Percentiles rank a stretch among this genome's conserved stretches.
Evolutionary conservation across 306 rosid species (phyloP).

Genomic region (Rosa rugosa): DNA sequence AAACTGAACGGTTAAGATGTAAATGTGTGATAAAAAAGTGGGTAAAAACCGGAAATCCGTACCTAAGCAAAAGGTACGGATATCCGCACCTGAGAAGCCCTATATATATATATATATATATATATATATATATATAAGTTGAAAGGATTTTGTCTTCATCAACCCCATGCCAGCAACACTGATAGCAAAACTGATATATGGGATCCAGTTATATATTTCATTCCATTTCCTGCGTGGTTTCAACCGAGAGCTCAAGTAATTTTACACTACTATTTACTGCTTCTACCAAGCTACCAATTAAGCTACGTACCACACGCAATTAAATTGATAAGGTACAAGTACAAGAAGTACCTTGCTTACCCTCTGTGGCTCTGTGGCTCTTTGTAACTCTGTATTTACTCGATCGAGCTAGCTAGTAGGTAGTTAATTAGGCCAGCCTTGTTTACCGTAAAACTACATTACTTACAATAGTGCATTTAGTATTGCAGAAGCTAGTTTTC

Average conservation of each 20-base stretch:
- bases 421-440: neutral
- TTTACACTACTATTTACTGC: neutral
- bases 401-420: neutral
- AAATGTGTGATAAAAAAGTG: too few relatives aligned
- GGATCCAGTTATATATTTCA: neutral
- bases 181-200: neutral
- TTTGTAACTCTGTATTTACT: neutral
- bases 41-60: too few relatives aligned
- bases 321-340: neutral
- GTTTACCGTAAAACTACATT: neutral
- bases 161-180: slow-evolving; percentile 7
- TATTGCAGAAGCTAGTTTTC: neutral
- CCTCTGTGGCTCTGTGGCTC: neutral
- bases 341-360: neutral
- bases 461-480: neutral
- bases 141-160: neutral
- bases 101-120: too few relatives aligned
- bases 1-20: too few relatives aligned
- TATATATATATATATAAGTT: neutral
- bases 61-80: too few relatives aligned
- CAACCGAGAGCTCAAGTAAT: neutral
- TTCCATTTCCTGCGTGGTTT: neutral
- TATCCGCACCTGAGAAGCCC: too few relatives aligned
- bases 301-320: neutral
- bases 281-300: neutral